These are phyloP conservation scores for Scenedesmus sp. DNA, from an alignment of 163 green algal genomes.

Conservation along the genomic window DNA sequence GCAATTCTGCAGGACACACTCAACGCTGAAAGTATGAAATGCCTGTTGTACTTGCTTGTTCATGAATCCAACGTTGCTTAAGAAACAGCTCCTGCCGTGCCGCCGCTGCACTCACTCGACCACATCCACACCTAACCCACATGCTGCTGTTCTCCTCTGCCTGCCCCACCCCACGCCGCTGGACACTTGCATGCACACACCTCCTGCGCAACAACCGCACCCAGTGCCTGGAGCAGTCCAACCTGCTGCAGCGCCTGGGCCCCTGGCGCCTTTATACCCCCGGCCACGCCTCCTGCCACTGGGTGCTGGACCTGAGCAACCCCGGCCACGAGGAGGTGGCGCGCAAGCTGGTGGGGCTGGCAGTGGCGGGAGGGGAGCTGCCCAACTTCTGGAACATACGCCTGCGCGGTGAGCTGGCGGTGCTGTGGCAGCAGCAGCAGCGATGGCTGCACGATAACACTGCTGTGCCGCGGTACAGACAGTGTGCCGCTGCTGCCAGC, in stretches of 20 bases:
- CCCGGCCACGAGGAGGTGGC: conserved; percentile 66
- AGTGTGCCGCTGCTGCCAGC: background rate
- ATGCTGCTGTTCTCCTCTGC: background rate
- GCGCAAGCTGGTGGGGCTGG: conserved; percentile 65
- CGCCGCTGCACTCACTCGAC: no score
- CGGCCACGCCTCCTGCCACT: conserved; percentile 63
- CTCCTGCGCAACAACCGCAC: background rate
- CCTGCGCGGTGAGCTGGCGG: conserved; percentile 40
- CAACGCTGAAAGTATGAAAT: no score
- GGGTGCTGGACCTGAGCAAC: conserved; percentile 73
- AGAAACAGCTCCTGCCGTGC: no score
- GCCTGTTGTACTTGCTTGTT: no score
- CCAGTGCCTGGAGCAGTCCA: conserved; percentile 58
- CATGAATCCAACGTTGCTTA: no score
- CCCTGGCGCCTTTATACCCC: conserved; percentile 65
- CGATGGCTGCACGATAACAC: no score
- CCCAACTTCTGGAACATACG: conserved; percentile 80
- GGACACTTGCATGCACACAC: background rate
- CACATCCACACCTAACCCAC: background rate
- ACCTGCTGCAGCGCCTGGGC: conserved; percentile 68
- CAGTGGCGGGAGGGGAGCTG: conserved; percentile 61
- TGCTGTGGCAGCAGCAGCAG: background rate
- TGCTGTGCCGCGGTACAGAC: background rate
- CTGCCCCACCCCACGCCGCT: background rate
- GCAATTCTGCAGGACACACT: no score